Evolutionary conservation across 1,139 yeast species (phyloP).

Genomic region (Saccharomycopsis crataegensis): DNA sequence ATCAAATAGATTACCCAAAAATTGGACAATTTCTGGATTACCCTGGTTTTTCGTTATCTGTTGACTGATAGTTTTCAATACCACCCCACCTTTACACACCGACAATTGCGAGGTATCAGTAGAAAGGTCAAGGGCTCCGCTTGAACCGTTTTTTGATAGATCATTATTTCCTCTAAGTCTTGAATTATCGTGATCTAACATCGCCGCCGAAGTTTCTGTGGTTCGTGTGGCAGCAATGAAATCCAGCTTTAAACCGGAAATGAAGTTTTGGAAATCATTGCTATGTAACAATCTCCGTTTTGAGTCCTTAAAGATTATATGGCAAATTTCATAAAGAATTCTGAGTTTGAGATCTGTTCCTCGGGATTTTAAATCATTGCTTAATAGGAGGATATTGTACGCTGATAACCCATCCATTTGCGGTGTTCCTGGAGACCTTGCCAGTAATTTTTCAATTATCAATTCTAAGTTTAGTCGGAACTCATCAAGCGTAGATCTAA

Average conservation of each 20-base stretch:
- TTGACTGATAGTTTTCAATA: conserved; percentile 54
- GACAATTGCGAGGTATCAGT: conserved; percentile 48
- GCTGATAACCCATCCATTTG: conserved; percentile 16
- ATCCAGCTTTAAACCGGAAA: conserved; percentile 11
- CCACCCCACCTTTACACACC: conserved; percentile 61
- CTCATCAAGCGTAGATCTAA: conserved; percentile 43
- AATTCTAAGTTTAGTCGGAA: conserved; percentile 42
- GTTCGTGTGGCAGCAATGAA: conserved; percentile 1
- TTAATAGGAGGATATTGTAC: conserved; percentile 15
- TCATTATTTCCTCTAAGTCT: background rate
- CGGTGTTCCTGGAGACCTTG: conserved; percentile 25
- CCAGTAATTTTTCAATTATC: conserved; percentile 47
- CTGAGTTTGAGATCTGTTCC: conserved; percentile 28
- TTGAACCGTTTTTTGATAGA: background rate
- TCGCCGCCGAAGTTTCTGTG: background rate
- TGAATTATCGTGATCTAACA: background rate
- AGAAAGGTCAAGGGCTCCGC: conserved; percentile 33
- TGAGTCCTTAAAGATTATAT: conserved; percentile 10
- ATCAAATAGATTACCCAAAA: conserved; percentile 47
- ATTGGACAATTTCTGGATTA: conserved; percentile 47
- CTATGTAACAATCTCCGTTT: conserved; percentile 10
- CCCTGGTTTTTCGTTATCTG: conserved; percentile 57
- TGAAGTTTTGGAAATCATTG: conserved; percentile 11
- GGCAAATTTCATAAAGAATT: conserved; percentile 18
- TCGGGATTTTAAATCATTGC: conserved; percentile 10